A percentile compares a stretch with the other conserved stretches of the same genome.
These are phyloP conservation scores for Candida loeiensis DNA, from an alignment of 805 yeast species.

Conservation along the genomic window DNA sequence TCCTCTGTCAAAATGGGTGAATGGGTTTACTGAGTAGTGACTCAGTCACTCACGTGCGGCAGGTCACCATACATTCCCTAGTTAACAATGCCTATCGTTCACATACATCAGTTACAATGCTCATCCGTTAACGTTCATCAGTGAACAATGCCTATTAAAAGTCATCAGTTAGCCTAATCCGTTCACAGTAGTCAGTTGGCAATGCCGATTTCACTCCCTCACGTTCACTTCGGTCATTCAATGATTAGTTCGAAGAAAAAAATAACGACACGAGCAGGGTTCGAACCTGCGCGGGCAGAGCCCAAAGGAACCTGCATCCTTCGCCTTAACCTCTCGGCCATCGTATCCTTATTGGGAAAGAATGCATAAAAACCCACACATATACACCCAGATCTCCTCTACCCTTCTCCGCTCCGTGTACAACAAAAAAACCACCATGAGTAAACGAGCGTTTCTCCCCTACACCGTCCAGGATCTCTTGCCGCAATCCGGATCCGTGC, in stretches of 20 bases:
- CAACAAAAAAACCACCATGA: slow-evolving; percentile 19
- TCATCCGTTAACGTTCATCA: too few relatives aligned
- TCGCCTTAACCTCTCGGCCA: slow-evolving; percentile 81
- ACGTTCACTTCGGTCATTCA: background rate
- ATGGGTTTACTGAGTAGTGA: too few relatives aligned
- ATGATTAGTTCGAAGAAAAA: slow-evolving; percentile 20
- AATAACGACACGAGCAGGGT: slow-evolving; percentile 68
- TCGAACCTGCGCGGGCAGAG: slow-evolving; percentile 79
- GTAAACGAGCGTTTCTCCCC: slow-evolving; percentile 38
- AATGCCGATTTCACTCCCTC: too few relatives aligned
- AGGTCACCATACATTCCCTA: too few relatives aligned
- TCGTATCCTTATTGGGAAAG: slow-evolving; percentile 31
- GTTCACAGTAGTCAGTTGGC: too few relatives aligned
- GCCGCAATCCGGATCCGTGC: slow-evolving; percentile 22
- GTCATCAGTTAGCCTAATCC: too few relatives aligned
- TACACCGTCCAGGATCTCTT: slow-evolving; percentile 42
- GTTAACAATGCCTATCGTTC: too few relatives aligned
- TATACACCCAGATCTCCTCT: background rate
- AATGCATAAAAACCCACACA: background rate
- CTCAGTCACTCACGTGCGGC: too few relatives aligned
- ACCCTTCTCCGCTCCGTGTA: background rate
- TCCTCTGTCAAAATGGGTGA: too few relatives aligned
- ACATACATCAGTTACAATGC: too few relatives aligned
- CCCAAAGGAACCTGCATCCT: slow-evolving; percentile 73
- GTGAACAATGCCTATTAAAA: too few relatives aligned